Evolutionary conservation across 108 stramenopile genomes (phyloP).

Genomic region (Epithemia pelagica): DNA sequence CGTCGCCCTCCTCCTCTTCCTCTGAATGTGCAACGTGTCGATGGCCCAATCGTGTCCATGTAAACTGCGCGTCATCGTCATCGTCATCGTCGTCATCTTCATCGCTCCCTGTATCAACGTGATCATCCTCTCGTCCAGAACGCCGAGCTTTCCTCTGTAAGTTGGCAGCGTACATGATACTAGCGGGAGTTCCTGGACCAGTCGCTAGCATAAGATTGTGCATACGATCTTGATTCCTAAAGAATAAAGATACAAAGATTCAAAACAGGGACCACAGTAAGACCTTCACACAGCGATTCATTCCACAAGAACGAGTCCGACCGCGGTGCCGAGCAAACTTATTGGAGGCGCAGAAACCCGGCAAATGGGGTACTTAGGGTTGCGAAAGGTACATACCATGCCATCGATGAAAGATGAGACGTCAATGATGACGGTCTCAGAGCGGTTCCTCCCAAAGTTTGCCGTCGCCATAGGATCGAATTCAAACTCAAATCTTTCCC

Average conservation of each 20-base stretch:
- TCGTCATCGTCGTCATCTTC: conserved; percentile 20
- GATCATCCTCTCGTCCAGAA: conserved; percentile 5
- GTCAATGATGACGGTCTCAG: neutral
- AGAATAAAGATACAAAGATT: neutral
- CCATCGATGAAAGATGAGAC: neutral
- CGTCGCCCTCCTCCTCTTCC: conserved; percentile 13
- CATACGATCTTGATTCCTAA: conserved; percentile 60
- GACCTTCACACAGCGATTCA: too few relatives aligned
- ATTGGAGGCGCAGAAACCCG: too few relatives aligned
- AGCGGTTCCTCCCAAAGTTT: neutral
- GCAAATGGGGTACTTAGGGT: too few relatives aligned
- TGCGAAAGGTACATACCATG: neutral
- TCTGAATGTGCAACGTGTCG: conserved; percentile 7
- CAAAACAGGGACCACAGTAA: too few relatives aligned
- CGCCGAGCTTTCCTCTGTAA: conserved; percentile 10
- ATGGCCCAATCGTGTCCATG: neutral
- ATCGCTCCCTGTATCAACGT: conserved; percentile 1
- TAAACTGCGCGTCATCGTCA: conserved; percentile 12
- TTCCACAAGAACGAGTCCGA: too few relatives aligned
- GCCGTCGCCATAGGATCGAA: neutral
- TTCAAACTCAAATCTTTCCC: neutral
- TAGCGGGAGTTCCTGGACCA: conserved; percentile 66
- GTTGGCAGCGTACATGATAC: conserved; percentile 16
- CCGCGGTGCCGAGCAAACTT: too few relatives aligned
- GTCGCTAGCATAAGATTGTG: conserved; percentile 75